These are phyloP conservation scores for Aphanomyces astaci DNA, from an alignment of 352 stramenopile genomes.

Conservation along the genomic window DNA sequence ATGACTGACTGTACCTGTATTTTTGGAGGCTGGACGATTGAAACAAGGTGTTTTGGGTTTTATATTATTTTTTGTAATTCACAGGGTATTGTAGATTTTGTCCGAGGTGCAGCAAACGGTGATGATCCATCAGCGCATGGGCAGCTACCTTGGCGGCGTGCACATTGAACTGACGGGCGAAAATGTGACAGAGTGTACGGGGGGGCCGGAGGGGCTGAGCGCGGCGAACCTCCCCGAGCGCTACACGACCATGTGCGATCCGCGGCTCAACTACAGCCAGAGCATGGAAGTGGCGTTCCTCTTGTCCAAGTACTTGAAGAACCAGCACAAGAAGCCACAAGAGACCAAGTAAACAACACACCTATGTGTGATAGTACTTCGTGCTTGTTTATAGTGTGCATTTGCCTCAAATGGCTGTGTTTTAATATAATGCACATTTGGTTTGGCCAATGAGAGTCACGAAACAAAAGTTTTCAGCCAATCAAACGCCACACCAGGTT, in stretches of 20 bases:
- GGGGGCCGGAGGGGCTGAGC: constrained; percentile 90
- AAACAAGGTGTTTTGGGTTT: no score
- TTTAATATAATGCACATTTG: no score
- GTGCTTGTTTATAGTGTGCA: not conserved
- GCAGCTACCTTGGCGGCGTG: constrained; percentile 89
- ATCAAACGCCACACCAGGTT: no score
- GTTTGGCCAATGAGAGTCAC: no score
- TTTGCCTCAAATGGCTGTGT: not conserved
- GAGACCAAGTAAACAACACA: not conserved
- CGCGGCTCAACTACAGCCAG: constrained; percentile 97
- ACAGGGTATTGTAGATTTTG: constrained; percentile 76
- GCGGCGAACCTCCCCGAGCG: constrained; percentile 88
- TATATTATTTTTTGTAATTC: no score
- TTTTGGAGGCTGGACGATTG: no score
- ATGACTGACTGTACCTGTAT: no score
- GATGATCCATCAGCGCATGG: constrained; percentile 94
- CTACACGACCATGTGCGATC: constrained; percentile 98
- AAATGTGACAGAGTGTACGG: constrained; percentile 98
- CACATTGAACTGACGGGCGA: constrained; percentile 98
- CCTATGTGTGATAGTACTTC: not conserved
- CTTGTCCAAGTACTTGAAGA: constrained; percentile 86
- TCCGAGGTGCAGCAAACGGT: constrained; percentile 96
- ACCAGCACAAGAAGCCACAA: not conserved
- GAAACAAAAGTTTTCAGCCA: no score
- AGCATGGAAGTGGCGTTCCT: constrained; percentile 97